These are phyloP conservation scores for Decorospora gaudefroyi DNA, from an alignment of 2,329 filamentous ascomycete species.

Conservation along the genomic window DNA sequence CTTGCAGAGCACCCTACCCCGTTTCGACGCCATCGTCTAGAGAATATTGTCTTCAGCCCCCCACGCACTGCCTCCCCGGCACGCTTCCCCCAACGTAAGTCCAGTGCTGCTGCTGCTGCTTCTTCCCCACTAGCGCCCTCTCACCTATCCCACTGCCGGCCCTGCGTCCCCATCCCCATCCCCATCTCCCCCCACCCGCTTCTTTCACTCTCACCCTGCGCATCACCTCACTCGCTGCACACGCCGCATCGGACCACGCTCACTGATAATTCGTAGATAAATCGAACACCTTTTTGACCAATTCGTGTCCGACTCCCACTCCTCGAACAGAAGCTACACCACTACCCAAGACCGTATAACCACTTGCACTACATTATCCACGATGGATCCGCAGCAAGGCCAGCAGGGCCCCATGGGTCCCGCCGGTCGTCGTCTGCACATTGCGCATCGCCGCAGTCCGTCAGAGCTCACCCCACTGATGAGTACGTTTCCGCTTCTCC, in stretches of 20 bases:
- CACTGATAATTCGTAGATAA: slow-evolving; percentile 36
- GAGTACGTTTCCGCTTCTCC: slow-evolving; percentile 70
- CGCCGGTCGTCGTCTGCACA: slow-evolving; percentile 87
- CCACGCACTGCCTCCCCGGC: slow-evolving; percentile 24
- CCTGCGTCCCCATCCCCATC: slow-evolving; percentile 22
- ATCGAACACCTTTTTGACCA: slow-evolving; percentile 26
- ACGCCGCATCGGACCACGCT: neutral
- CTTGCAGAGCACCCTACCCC: slow-evolving; percentile 36
- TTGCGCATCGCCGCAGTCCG: slow-evolving; percentile 94
- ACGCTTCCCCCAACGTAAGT: slow-evolving; percentile 37
- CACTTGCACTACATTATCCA: slow-evolving; percentile 29
- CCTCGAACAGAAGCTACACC: slow-evolving; percentile 28
- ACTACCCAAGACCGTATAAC: slow-evolving; percentile 33
- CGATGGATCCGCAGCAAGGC: slow-evolving; percentile 58
- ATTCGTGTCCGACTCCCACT: slow-evolving; percentile 33
- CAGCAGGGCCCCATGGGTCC: slow-evolving; percentile 66
- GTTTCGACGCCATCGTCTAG: slow-evolving; percentile 34
- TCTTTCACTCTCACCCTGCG: slow-evolving; percentile 5
- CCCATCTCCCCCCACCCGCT: slow-evolving; percentile 13
- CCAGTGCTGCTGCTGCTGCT: no score
- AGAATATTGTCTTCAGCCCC: slow-evolving; percentile 36
- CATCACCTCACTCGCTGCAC: neutral
- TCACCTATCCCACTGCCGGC: slow-evolving; percentile 27
- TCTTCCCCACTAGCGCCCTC: slow-evolving; percentile 34
- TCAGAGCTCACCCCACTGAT: slow-evolving; percentile 97